phyloP scores from a whole-genome alignment of 2,329 filamentous ascomycete species.

The Apiospora kogelbergensis region DNA sequence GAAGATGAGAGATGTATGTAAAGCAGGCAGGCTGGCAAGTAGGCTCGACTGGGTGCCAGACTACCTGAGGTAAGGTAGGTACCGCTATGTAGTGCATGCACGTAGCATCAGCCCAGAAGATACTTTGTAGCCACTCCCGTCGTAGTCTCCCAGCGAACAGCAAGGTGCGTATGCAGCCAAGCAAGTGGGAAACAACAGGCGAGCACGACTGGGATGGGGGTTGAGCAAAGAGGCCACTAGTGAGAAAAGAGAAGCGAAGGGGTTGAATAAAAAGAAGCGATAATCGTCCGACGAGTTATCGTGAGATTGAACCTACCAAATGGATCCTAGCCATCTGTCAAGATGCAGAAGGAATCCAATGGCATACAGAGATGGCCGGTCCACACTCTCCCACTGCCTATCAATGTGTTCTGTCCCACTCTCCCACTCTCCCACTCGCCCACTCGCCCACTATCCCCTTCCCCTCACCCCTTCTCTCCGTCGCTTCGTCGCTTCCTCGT shows the following conservation, averaged over 20 bases:
- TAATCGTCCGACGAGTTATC: not conserved
- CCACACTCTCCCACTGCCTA: not conserved
- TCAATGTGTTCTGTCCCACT: not conserved
- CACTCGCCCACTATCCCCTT: not conserved
- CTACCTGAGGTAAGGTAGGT: not conserved
- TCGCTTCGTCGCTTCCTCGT: not conserved
- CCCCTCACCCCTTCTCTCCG: not conserved
- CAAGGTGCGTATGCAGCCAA: not conserved
- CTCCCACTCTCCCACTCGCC: not conserved
- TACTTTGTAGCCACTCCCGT: not conserved
- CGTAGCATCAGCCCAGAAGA: not conserved
- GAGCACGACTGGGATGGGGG: not conserved
- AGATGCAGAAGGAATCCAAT: not conserved
- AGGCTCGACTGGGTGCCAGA: not conserved
- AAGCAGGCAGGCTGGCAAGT: not conserved
- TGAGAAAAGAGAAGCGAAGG: not conserved
- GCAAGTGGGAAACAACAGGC: constrained; percentile 3
- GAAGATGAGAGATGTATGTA: not conserved
- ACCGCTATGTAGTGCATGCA: not conserved
- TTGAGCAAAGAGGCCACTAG: not conserved
- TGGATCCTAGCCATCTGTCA: not conserved
- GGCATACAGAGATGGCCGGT: not conserved
- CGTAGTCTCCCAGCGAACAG: not conserved
- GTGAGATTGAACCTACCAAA: not conserved
- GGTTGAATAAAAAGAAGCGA: not conserved